These are phyloP conservation scores for Fragaria iinumae DNA, from an alignment of 306 rosid species.

Conservation along the genomic window DNA sequence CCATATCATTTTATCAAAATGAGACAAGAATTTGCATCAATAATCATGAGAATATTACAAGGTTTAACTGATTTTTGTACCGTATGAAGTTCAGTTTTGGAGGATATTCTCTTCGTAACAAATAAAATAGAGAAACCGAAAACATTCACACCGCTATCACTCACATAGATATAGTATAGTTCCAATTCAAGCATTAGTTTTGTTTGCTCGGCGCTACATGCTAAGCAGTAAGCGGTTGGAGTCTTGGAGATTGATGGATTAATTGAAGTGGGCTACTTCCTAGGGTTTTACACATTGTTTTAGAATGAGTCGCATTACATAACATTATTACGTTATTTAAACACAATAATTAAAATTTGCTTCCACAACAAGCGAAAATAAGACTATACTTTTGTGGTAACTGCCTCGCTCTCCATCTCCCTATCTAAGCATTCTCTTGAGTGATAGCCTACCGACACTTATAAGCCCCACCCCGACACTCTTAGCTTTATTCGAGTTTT, in stretches of 20 bases:
- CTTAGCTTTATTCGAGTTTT: background rate
- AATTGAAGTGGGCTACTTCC: background rate
- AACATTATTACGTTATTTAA: too few relatives aligned
- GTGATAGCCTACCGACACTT: background rate
- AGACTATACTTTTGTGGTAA: background rate
- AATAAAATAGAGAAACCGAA: too few relatives aligned
- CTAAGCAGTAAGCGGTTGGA: too few relatives aligned
- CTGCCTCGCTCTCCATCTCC: background rate
- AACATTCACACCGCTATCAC: too few relatives aligned
- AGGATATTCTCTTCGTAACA: too few relatives aligned
- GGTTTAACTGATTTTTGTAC: background rate
- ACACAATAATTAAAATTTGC: background rate
- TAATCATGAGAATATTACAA: background rate
- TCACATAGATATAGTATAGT: too few relatives aligned
- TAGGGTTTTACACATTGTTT: background rate
- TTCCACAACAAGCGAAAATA: background rate
- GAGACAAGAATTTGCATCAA: too few relatives aligned
- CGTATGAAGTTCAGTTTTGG: background rate
- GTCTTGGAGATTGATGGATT: too few relatives aligned
- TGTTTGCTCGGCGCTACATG: too few relatives aligned
- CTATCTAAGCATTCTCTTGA: background rate
- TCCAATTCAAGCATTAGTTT: too few relatives aligned
- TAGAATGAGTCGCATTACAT: too few relatives aligned
- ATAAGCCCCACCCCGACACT: background rate
- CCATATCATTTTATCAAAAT: background rate